Conservation (phyloP, 305 asterid species). For the Petunia hybrid region DNA sequence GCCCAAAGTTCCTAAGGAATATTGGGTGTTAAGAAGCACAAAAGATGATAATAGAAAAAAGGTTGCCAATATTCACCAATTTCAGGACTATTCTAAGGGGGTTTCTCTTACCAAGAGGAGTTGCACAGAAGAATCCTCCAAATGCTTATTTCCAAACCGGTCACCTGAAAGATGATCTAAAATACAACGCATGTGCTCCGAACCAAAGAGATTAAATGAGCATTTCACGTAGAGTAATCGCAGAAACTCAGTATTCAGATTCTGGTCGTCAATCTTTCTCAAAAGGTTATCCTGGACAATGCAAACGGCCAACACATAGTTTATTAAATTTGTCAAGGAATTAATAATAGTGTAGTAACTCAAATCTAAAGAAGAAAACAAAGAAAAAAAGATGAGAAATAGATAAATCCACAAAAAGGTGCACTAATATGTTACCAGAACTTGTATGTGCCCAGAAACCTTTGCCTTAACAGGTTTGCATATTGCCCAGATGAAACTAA, state of each 20-base stretch:
- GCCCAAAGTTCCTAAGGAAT: slow-evolving; percentile 13
- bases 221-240: slow-evolving; percentile 63
- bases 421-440: slow-evolving; percentile 25
- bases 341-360: slow-evolving; percentile 7
- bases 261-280: slow-evolving; percentile 56
- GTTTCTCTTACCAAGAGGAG: slow-evolving; percentile 78
- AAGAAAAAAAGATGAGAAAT: not conserved
- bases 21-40: slow-evolving; percentile 1
- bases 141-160: slow-evolving; percentile 51
- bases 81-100: slow-evolving; percentile 28
- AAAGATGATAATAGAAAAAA: not conserved
- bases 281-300: slow-evolving; percentile 64
- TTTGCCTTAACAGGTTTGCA: slow-evolving; percentile 3
- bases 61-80: not conserved
- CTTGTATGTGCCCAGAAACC: slow-evolving; percentile 14
- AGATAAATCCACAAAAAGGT: slow-evolving; percentile 1
- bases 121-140: slow-evolving; percentile 58
- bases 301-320: not conserved
- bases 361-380: slow-evolving; percentile 33
- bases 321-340: slow-evolving; percentile 13
- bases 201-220: slow-evolving; percentile 70
- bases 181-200: slow-evolving; percentile 63
- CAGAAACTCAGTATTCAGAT: slow-evolving; percentile 64
- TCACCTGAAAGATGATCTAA: slow-evolving; percentile 60
- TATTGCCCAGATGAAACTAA: not conserved